Evolutionary conservation across 352 stramenopile genomes (phyloP).

Genomic region (Phytophthora citricola): DNA sequence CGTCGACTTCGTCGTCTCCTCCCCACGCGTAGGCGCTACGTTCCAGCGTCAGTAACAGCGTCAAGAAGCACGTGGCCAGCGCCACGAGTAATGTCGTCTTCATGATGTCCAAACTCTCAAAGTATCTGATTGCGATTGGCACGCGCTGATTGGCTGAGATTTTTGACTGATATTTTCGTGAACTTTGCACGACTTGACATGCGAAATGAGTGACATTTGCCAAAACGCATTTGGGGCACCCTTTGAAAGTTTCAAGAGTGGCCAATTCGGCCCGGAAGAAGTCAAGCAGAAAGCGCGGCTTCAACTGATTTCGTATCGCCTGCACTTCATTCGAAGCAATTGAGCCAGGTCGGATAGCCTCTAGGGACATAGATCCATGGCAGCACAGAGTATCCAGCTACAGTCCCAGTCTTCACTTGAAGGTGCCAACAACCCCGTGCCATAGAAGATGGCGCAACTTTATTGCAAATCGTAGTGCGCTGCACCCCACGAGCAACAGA

Average conservation of each 20-base stretch:
- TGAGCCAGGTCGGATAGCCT: too few relatives aligned
- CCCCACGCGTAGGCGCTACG: conserved; percentile 20
- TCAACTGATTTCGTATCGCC: conserved; percentile 12
- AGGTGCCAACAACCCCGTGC: not conserved
- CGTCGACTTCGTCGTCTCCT: conserved; percentile 31
- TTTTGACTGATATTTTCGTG: conserved; percentile 1
- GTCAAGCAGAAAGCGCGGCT: conserved; percentile 3
- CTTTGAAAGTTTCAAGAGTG: too few relatives aligned
- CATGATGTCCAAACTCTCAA: conserved; percentile 16
- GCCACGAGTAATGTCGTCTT: conserved; percentile 23
- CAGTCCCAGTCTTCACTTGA: not conserved
- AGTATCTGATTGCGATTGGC: conserved; percentile 23
- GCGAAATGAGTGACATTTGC: too few relatives aligned
- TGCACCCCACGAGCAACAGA: not conserved
- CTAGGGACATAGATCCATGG: not conserved
- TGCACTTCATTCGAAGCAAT: not conserved
- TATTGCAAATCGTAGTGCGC: conserved; percentile 11
- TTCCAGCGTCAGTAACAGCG: conserved; percentile 17
- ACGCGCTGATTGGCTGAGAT: conserved; percentile 6
- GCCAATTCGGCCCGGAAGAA: conserved; percentile 7
- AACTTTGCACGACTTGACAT: not conserved
- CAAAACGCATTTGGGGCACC: too few relatives aligned
- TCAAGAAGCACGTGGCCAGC: conserved; percentile 27
- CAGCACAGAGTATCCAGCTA: not conserved
- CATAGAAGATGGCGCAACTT: conserved; percentile 23